phyloP scores from a whole-genome alignment of 1,284 basidiomycete species.

The Golubevia sp. region DNA sequence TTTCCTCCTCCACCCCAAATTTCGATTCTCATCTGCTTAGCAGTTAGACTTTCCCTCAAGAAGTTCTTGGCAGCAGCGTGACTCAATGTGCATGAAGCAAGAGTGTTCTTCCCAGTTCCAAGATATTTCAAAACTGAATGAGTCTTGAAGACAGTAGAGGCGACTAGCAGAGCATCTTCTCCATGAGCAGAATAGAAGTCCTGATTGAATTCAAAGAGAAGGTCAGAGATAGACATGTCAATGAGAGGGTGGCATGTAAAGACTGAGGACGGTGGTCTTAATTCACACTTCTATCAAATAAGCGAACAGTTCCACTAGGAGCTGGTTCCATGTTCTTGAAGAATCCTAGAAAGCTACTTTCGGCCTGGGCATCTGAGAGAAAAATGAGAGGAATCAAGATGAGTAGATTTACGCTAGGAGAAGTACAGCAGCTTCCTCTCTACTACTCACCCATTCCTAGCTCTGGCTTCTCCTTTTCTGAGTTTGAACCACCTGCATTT shows the following conservation, averaged over 20 bases:
- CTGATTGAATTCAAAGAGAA: slow-evolving; percentile 44
- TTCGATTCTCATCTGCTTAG: slow-evolving; percentile 89
- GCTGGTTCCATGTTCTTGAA: slow-evolving; percentile 34
- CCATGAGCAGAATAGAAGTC: slow-evolving; percentile 90
- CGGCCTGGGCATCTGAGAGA: slow-evolving; percentile 28
- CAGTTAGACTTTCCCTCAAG: slow-evolving; percentile 85
- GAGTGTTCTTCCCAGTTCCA: slow-evolving; percentile 23
- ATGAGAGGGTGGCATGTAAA: neutral
- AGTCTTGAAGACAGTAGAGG: slow-evolving; percentile 71
- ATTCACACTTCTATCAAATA: slow-evolving; percentile 45
- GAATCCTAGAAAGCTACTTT: slow-evolving; percentile 39
- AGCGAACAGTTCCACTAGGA: slow-evolving; percentile 42
- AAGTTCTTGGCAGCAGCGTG: slow-evolving; percentile 81
- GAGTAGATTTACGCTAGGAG: neutral
- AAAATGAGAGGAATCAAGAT: neutral
- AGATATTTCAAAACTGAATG: slow-evolving; percentile 57
- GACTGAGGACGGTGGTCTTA: neutral
- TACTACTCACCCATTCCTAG: slow-evolving; percentile 24
- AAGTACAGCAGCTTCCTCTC: neutral
- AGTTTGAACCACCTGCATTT: slow-evolving; percentile 17
- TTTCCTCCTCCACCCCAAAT: slow-evolving; percentile 70
- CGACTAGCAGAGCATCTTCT: slow-evolving; percentile 83
- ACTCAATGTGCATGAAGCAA: slow-evolving; percentile 73
- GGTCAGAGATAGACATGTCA: too few species aligned
- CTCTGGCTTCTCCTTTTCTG: slow-evolving; percentile 37